Conservation (phyloP, 2,329 filamentous ascomycete species). For the Clonostachys solani region DNA sequence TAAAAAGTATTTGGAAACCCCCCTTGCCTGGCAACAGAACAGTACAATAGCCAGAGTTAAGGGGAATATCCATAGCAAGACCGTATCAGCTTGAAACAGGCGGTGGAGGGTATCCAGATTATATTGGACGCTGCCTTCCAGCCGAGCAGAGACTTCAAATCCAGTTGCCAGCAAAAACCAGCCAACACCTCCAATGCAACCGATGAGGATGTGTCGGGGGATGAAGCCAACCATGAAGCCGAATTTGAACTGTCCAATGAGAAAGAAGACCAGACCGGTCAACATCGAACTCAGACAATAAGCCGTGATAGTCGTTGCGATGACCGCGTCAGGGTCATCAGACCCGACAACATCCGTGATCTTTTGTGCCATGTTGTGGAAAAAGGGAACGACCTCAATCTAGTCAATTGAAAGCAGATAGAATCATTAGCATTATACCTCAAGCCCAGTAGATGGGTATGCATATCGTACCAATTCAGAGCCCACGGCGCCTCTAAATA, state of each 20-base stretch:
- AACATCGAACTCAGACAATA: constrained; percentile 89
- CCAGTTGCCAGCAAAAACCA: constrained; percentile 92
- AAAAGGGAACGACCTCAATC: constrained; percentile 98
- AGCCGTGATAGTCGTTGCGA: constrained; percentile 89
- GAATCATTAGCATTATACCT: not conserved
- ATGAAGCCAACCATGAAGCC: constrained; percentile 97
- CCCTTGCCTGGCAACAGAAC: constrained; percentile 70
- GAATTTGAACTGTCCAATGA: constrained; percentile 81
- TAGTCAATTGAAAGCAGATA: constrained; percentile 19
- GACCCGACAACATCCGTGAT: constrained; percentile 77
- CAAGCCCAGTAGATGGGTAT: not conserved
- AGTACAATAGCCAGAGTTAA: constrained; percentile 71
- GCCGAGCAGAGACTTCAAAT: constrained; percentile 85
- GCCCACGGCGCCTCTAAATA: constrained; percentile 86
- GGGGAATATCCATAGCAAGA: constrained; percentile 80
- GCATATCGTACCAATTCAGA: constrained; percentile 72
- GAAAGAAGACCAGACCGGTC: constrained; percentile 86
- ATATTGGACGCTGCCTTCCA: constrained; percentile 83
- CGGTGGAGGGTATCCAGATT: constrained; percentile 71
- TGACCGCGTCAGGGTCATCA: constrained; percentile 77
- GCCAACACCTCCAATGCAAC: constrained; percentile 94
- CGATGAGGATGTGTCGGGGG: constrained; percentile 90
- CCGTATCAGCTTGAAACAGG: constrained; percentile 68
- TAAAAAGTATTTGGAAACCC: constrained; percentile 79
- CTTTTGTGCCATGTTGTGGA: constrained; percentile 94